Evolutionary conservation across 2,329 filamentous ascomycete species (phyloP).

Genomic region (Trichoderma atrobrunneum): DNA sequence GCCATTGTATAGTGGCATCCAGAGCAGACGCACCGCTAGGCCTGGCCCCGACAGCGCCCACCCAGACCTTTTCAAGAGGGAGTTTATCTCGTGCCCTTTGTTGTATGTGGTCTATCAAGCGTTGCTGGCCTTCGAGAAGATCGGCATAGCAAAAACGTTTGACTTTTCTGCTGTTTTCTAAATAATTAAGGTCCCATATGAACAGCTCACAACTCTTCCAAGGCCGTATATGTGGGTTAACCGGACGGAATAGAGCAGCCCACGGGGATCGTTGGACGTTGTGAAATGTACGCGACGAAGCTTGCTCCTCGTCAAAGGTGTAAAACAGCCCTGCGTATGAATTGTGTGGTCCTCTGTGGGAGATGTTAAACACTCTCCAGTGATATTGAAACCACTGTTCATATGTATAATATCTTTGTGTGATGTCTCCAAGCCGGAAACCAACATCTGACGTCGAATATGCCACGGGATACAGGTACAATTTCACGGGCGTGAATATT

Average conservation of each 20-base stretch:
- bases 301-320: slow-evolving; percentile 42
- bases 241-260: slow-evolving; percentile 48
- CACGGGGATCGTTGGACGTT: slow-evolving; percentile 44
- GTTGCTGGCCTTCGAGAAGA: slow-evolving; percentile 46
- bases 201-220: slow-evolving; percentile 46
- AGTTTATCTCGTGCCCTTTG: slow-evolving; percentile 29
- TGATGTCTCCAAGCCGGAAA: slow-evolving; percentile 25
- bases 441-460: slow-evolving; percentile 35
- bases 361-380: background rate
- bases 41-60: slow-evolving; percentile 36
- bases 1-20: slow-evolving; percentile 42
- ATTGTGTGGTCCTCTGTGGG: slow-evolving; percentile 16
- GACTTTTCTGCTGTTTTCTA: slow-evolving; percentile 25
- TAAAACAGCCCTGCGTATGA: slow-evolving; percentile 47
- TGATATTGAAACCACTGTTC: slow-evolving; percentile 27
- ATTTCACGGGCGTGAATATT: slow-evolving; percentile 24
- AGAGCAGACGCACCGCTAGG: slow-evolving; percentile 33
- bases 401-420: slow-evolving; percentile 24
- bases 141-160: slow-evolving; percentile 30
- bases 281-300: slow-evolving; percentile 23
- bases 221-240: slow-evolving; percentile 34
- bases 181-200: slow-evolving; percentile 50
- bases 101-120: slow-evolving; percentile 40
- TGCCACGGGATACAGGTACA: slow-evolving; percentile 42
- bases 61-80: slow-evolving; percentile 44